These are phyloP conservation scores for Penicillium pulvis DNA, from an alignment of 495 filamentous ascomycete genomes.

Conservation along the genomic window DNA sequence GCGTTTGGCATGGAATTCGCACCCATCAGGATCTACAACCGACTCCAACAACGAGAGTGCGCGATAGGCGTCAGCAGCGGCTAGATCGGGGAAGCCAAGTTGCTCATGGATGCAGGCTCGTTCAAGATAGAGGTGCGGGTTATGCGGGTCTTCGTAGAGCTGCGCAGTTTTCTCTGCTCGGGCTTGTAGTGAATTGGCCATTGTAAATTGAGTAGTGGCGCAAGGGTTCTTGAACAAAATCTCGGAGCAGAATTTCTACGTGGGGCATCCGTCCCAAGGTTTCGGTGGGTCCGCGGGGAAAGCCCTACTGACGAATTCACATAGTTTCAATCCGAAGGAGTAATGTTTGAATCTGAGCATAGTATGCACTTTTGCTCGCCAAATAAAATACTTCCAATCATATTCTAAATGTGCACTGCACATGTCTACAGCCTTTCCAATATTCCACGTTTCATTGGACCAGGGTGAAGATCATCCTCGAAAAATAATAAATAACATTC, in stretches of 20 bases:
- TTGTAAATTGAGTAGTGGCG: neutral
- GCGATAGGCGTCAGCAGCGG: constrained; percentile 86
- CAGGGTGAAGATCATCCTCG: neutral
- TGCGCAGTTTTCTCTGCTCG: constrained; percentile 29
- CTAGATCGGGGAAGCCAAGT: constrained; percentile 86
- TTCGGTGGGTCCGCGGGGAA: constrained; percentile 7
- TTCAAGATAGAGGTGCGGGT: constrained; percentile 72
- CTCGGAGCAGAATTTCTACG: constrained; percentile 1
- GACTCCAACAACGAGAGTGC: constrained; percentile 85
- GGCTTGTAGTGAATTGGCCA: constrained; percentile 22
- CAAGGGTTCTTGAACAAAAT: neutral
- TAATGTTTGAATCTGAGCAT: too few species aligned
- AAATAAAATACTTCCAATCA: too few species aligned
- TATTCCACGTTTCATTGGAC: too few species aligned
- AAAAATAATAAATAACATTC: neutral
- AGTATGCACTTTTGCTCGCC: too few species aligned
- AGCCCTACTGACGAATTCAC: neutral
- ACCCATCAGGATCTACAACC: constrained; percentile 59
- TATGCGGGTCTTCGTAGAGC: constrained; percentile 64
- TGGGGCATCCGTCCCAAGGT: constrained; percentile 7
- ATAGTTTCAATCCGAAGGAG: too few species aligned
- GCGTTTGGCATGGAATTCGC: constrained; percentile 44
- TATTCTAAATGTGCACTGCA: too few species aligned
- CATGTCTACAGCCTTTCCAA: too few species aligned
- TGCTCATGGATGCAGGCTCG: constrained; percentile 69